Percentiles rank a stretch among this genome's conserved stretches.
Conservation (phyloP, 768 basidiomycete genomes). For the Exidia glandulosa region DNA sequence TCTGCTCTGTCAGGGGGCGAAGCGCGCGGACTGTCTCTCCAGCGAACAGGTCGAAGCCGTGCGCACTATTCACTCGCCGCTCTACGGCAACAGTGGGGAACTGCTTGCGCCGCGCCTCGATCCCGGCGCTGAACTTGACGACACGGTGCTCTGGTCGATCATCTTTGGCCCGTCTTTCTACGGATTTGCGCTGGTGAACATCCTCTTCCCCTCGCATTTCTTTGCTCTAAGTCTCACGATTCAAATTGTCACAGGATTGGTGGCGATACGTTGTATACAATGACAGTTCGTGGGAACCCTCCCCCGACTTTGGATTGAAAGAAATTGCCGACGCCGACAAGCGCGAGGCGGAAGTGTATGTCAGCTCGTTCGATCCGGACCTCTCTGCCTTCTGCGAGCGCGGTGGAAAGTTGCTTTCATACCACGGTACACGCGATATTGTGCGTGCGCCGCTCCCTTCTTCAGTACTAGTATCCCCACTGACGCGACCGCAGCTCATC, state of each 20-base stretch:
- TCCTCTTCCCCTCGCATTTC: neutral
- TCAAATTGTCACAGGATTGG: neutral
- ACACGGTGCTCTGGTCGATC: neutral
- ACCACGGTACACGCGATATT: neutral
- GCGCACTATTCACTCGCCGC: neutral
- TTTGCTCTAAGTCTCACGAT: neutral
- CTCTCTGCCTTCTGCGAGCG: neutral
- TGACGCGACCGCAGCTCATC: neutral
- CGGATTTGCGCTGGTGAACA: neutral
- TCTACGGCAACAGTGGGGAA: neutral
- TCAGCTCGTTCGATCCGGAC: neutral
- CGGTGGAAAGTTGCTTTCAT: neutral
- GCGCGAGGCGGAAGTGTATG: neutral
- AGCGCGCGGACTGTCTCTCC: neutral
- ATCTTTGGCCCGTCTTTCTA: neutral
- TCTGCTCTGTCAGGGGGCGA: neutral
- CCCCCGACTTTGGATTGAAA: neutral
- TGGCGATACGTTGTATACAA: neutral
- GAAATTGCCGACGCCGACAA: neutral
- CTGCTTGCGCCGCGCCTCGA: neutral
- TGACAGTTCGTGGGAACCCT: neutral
- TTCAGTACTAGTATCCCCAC: too few relatives aligned
- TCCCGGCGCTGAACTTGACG: neutral
- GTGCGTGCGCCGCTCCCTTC: neutral
- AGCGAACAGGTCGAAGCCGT: neutral